Evolutionary conservation across 768 basidiomycete species (phyloP), one percentile per base, ranked within the genome.

Genomic region (Phylloporus arenicola): DNA sequence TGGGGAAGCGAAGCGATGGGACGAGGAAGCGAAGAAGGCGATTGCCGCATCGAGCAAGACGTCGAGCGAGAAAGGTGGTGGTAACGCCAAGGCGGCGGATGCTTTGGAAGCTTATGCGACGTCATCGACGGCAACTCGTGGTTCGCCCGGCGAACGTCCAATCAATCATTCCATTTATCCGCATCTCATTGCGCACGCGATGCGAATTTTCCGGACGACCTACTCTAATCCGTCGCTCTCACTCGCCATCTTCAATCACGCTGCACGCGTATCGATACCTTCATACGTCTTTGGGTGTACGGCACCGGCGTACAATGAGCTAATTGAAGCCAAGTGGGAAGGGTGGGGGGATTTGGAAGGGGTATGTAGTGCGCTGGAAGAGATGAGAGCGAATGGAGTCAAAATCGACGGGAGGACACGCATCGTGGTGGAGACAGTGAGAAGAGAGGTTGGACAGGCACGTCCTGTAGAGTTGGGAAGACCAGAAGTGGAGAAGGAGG

Each of bases 241-340:
- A 1, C 77, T 97, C 16, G 76, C 84, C 17, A 76, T 95, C 22
- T 97, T 96, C 71, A 74, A 84, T 44, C 78, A 92, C 64, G 88
- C 91, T 0, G 80, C 83, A 35, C 77, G 77, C 35, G 77, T 83
- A 4, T 90, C 88, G 1, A 79, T 86, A 43, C 75, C 83, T 4
- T 91, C 87, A 5, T 97, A 90, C 65, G 85, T 94, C 27, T 84
- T 85, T 59, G 94, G 93, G 3, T 97, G 94, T 68, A 86, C 89
- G 10, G 88, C 92, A 0, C 76, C 76, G 10, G 87, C 85, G 1
- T 96, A 95, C 68, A 92, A 93, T 66, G 91, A 95, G 63, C 75
- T 93, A 17, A 79, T 97, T 24, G 74, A 80, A 59, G 91, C 88
- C n/a, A 81, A 81, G 17, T 97, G 94, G 94, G 68, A 72, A 8